Evolutionary conservation across 257 asterid species (phyloP).

Genomic region (Capsicum rhomboideum): DNA sequence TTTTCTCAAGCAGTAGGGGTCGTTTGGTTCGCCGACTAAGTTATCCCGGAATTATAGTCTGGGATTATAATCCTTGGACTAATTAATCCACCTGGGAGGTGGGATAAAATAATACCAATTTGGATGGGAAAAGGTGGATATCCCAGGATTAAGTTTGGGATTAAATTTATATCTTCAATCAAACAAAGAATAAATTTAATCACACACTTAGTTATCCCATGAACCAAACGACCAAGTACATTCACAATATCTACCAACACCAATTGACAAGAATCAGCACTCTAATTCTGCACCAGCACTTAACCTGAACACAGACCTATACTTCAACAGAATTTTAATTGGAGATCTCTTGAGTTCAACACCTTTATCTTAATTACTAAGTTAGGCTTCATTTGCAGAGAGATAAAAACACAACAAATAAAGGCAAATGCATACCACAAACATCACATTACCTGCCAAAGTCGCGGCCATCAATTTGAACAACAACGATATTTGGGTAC

Average conservation of each 20-base stretch:
- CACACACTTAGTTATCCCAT: too few species aligned
- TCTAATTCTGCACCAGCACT: background rate
- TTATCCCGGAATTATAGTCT: too few species aligned
- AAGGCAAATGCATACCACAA: background rate
- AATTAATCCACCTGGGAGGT: too few species aligned
- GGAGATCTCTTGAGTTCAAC: background rate
- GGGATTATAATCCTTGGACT: too few species aligned
- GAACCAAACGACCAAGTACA: too few species aligned
- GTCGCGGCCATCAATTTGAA: conserved; percentile 48
- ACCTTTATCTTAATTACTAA: background rate
- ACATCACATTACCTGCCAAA: conserved; percentile 31
- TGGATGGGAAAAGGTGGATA: too few species aligned
- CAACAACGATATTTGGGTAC: conserved; percentile 52
- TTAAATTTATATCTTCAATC: too few species aligned
- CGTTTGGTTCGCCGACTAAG: too few species aligned
- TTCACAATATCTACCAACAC: background rate
- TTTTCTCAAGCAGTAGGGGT: background rate
- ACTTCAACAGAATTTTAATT: background rate
- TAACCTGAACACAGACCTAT: background rate
- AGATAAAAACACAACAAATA: background rate
- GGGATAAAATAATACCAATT: too few species aligned
- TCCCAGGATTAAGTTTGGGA: too few species aligned
- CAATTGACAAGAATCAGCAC: background rate
- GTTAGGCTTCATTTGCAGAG: background rate
- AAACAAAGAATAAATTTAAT: too few species aligned